Conservation (phyloP, 768 basidiomycete species). For the Hericium erinaceus region DNA sequence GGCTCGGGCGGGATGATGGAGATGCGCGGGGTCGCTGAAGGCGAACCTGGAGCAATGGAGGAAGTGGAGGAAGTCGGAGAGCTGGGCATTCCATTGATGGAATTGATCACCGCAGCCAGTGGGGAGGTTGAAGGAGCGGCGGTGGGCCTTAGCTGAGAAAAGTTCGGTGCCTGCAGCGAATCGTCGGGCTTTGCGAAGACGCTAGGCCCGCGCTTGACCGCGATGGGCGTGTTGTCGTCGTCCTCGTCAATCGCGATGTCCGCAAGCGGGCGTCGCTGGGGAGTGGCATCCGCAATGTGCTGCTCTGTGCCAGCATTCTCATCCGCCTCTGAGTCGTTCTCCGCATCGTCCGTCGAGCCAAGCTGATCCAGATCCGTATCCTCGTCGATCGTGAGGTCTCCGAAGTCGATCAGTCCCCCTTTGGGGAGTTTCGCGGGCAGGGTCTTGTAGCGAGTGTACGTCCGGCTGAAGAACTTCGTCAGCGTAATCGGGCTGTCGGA, state of each 20-base stretch:
- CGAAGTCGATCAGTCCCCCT: slow-evolving; percentile 9
- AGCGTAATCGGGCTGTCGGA: slow-evolving; percentile 6
- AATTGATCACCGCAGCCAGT: slow-evolving; percentile 13
- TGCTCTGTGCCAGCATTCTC: background rate
- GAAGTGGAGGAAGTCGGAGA: background rate
- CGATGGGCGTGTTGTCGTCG: background rate
- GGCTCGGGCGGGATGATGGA: slow-evolving; percentile 7
- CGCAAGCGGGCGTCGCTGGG: slow-evolving; percentile 10
- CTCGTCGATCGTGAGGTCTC: background rate
- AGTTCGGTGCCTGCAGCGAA: slow-evolving; percentile 2
- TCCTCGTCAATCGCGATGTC: slow-evolving; percentile 10
- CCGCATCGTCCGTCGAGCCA: background rate
- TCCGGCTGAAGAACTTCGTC: slow-evolving; percentile 14
- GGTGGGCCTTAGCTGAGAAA: slow-evolving; percentile 21
- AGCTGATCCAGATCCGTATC: background rate
- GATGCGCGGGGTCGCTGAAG: slow-evolving; percentile 6
- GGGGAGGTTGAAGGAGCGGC: slow-evolving; percentile 17
- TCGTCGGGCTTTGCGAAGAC: background rate
- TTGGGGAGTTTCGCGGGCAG: background rate
- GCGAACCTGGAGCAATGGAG: background rate
- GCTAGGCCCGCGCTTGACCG: background rate
- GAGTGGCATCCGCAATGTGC: background rate
- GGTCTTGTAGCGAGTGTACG: slow-evolving; percentile 8
- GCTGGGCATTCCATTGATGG: slow-evolving; percentile 8
- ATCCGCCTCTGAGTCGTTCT: background rate